These are phyloP conservation scores for Fusarium clavum DNA, from an alignment of 2,329 filamentous ascomycete genomes.

Conservation along the genomic window DNA sequence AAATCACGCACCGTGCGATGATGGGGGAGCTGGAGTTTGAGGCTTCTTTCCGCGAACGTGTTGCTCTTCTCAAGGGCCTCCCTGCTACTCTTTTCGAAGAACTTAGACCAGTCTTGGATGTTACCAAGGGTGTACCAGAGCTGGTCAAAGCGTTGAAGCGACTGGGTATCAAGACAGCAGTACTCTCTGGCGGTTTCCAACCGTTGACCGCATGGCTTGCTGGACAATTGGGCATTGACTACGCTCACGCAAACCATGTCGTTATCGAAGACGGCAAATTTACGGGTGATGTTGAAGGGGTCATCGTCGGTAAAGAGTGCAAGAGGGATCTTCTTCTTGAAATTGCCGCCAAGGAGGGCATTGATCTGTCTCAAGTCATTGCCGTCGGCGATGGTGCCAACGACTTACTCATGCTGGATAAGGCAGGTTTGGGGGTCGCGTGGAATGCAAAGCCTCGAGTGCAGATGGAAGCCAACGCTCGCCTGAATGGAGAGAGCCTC, in stretches of 20 bases:
- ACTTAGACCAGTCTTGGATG: conserved; percentile 78
- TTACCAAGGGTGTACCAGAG: conserved; percentile 83
- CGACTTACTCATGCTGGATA: conserved; percentile 82
- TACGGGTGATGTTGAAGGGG: conserved; percentile 77
- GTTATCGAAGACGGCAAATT: conserved; percentile 70
- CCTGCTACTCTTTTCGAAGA: conserved; percentile 82
- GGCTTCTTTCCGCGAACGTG: conserved; percentile 82
- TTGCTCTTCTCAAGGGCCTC: conserved; percentile 83
- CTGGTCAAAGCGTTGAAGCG: conserved; percentile 79
- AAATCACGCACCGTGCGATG: conserved; percentile 95
- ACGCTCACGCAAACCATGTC: conserved; percentile 89
- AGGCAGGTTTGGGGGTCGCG: conserved; percentile 80
- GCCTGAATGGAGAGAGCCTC: conserved; percentile 77
- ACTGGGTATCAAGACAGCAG: conserved; percentile 87
- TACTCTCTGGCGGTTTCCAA: conserved; percentile 91
- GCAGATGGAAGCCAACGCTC: conserved; percentile 79
- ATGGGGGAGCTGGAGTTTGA: conserved; percentile 95
- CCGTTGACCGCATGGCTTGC: conserved; percentile 91
- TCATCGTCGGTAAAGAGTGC: conserved; percentile 80
- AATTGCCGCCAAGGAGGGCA: conserved; percentile 75
- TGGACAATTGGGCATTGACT: conserved; percentile 81
- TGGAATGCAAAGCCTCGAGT: conserved; percentile 88
- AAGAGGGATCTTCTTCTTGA: conserved; percentile 78
- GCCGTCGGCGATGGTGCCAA: conserved; percentile 87
- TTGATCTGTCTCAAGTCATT: conserved; percentile 74